Evolutionary conservation across 352 stramenopile genomes (phyloP), one percentile per base, ranked within the genome.

Genomic region (Phytophthora kernoviae): DNA sequence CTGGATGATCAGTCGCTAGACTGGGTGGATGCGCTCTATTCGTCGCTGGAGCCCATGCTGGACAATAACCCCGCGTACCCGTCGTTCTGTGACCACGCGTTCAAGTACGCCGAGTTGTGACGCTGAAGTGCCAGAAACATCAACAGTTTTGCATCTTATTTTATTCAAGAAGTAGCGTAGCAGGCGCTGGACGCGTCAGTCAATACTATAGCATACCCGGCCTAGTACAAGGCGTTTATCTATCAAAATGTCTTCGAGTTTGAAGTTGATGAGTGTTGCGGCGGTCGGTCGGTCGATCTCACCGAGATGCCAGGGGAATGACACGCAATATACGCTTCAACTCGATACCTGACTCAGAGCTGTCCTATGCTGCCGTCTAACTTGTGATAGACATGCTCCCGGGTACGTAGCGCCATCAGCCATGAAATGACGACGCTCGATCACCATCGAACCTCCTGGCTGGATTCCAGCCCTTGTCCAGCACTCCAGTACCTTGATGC

Each of bases 1-100:
- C 36, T 54, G 52, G 64, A 64, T 20, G 50, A 57, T n/a, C 55
- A 77, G 9, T 80, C 70, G 14, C 51, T 83, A 10, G 75, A 84
- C 53, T 84, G 75, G 75, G 59, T 84, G n/a, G 75, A 84, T 43
- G 65, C 55, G 45, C 64, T 84, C 34, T 84, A 77, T 60, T 80
- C 72, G 48, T 81, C 75, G 21, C 67, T 84, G 36, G 62, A 79
- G 34, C 58, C 63, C 20, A 43, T 61, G 24, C 45, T 67, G 33
- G 32, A 41, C n/a, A 46, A 62, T 17, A 46, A 56, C 37, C 51
- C 56, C 20, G 47, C 56, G 40, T 44, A 43, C 33, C 51, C 65
- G 24, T 71, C 53, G 7, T 77, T 73, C 39, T 43, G 54, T 20
- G 65, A 78, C 54, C 54, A 69, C 43, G 43, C 62, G 50, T 70